Evolutionary conservation across 2,329 filamentous ascomycete species (phyloP).

Genomic region (Thelonectria blattea): DNA sequence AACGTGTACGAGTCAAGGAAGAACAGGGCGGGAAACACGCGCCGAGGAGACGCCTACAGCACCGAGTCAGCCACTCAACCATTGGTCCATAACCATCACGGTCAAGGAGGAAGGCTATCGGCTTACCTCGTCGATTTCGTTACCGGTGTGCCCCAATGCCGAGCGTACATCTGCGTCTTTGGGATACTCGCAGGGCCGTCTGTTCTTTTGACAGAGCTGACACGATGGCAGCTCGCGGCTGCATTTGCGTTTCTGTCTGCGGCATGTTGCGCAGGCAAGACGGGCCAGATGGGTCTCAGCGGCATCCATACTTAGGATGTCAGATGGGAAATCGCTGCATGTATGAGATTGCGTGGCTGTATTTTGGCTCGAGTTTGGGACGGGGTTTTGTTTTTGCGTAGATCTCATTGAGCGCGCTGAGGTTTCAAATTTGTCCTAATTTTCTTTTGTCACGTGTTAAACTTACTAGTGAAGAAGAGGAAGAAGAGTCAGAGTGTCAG

Average conservation of each 20-base stretch:
- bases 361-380: too few species aligned
- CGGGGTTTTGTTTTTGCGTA: too few species aligned
- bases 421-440: too few species aligned
- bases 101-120: not conserved
- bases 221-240: constrained; percentile 16
- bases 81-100: not conserved
- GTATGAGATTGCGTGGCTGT: too few species aligned
- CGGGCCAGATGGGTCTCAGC: too few species aligned
- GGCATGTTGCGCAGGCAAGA: constrained; percentile 10
- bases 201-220: constrained; percentile 12
- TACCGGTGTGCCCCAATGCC: too few species aligned
- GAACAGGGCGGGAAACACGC: constrained; percentile 13
- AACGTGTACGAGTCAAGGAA: constrained; percentile 17
- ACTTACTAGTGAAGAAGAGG: too few species aligned
- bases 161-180: not conserved
- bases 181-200: constrained; percentile 9
- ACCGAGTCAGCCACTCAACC: not conserved
- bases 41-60: not conserved
- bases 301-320: too few species aligned
- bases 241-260: constrained; percentile 19
- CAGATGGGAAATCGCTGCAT: too few species aligned
- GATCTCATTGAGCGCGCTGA: too few species aligned
- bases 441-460: too few species aligned
- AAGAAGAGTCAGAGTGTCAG: too few species aligned
- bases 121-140: not conserved